Conservation (phyloP, 371 early-diverging fungal species). For the Mucor saturninus region DNA sequence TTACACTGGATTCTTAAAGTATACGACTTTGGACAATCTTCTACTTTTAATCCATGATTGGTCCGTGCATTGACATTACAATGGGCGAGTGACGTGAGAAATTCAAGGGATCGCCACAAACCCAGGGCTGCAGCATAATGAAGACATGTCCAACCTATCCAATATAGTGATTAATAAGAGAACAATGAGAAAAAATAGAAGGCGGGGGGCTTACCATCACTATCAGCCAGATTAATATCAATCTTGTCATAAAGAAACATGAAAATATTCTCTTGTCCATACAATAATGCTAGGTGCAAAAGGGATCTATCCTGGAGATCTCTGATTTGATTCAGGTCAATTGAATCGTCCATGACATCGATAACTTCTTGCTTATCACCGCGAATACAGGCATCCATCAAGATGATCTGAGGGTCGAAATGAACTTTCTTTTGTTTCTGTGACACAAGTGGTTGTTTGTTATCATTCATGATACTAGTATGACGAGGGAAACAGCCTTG, state of each 20-base stretch:
- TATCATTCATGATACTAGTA: conserved; percentile 5
- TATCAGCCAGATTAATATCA: conserved; percentile 44
- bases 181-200: background rate
- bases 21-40: conserved; percentile 47
- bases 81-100: conserved; percentile 29
- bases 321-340: conserved; percentile 11
- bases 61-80: conserved; percentile 40
- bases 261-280: conserved; percentile 41
- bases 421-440: conserved; percentile 39
- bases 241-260: conserved; percentile 30
- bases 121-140: conserved; percentile 54
- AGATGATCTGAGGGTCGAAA: conserved; percentile 39
- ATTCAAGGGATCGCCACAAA: conserved; percentile 44
- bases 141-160: conserved; percentile 51
- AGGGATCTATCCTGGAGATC: conserved; percentile 28
- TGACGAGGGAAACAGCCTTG: conserved; percentile 27
- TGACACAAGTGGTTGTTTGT: conserved; percentile 17
- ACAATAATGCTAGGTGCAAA: conserved; percentile 46
- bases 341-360: conserved; percentile 2
- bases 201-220: conserved; percentile 34
- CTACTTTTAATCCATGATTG: conserved; percentile 32
- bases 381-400: conserved; percentile 49
- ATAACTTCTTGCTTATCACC: conserved; percentile 39
- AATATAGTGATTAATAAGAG: too few relatives aligned
- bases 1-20: conserved; percentile 38